phyloP scores from a whole-genome alignment of 768 basidiomycete species.

The button mushroom (Agaricus bisporus) region DNA sequence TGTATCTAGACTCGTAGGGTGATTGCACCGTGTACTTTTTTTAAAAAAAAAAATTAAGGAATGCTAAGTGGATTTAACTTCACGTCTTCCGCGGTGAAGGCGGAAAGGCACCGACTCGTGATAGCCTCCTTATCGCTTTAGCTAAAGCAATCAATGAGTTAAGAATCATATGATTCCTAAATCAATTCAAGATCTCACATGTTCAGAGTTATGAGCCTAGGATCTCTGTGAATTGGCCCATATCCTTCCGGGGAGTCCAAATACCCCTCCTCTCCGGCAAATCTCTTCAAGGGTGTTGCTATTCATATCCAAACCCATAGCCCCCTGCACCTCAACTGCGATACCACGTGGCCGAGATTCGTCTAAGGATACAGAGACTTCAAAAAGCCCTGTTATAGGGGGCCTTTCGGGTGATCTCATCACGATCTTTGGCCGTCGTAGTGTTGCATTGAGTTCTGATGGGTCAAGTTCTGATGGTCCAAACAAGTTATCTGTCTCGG shows the following conservation, averaged over 20 bases:
- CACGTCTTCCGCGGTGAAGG: too few species aligned
- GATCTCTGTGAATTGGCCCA: constrained; percentile 40
- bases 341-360: constrained; percentile 49
- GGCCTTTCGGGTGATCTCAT: constrained; percentile 64
- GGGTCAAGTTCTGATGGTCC: constrained; percentile 34
- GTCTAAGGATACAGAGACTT: constrained; percentile 60
- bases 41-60: too few species aligned
- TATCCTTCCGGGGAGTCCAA: constrained; percentile 64
- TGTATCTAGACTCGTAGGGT: too few species aligned
- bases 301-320: constrained; percentile 50
- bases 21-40: too few species aligned
- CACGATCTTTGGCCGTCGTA: constrained; percentile 47
- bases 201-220: constrained; percentile 1
- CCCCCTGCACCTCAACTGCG: constrained; percentile 50
- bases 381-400: constrained; percentile 58
- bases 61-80: too few species aligned
- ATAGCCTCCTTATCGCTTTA: too few species aligned
- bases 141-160: too few species aligned
- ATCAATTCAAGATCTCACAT: too few species aligned
- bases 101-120: too few species aligned
- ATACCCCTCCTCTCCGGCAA: constrained; percentile 63
- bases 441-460: constrained; percentile 29
- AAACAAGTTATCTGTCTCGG: constrained; percentile 35
- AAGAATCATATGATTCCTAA: too few species aligned
- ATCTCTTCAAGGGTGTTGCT: constrained; percentile 59